Conservation (phyloP, 169 alveolate species). For the Besnoitia besnoiti region DNA sequence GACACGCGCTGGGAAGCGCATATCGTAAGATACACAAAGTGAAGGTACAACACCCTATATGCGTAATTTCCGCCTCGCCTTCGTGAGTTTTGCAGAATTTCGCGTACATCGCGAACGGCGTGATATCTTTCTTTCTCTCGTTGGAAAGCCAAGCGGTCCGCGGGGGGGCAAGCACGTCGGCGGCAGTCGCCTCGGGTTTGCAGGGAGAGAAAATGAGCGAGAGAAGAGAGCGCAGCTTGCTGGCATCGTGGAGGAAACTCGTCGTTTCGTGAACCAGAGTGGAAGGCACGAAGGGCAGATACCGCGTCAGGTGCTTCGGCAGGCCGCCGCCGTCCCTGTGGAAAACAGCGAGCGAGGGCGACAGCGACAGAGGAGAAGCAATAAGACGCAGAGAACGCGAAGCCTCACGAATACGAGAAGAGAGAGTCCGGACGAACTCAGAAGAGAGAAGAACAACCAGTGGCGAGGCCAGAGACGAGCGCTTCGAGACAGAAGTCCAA, state of each 20-base stretch:
- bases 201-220: not conserved
- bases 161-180: not conserved
- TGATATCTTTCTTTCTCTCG: not conserved
- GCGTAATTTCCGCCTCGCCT: too few relatives aligned
- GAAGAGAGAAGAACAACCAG: not conserved
- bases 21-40: too few relatives aligned
- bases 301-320: conserved; percentile 36
- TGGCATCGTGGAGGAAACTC: not conserved
- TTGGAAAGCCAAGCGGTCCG: not conserved
- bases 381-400: too few relatives aligned
- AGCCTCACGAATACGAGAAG: too few relatives aligned
- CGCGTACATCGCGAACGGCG: conserved; percentile 7
- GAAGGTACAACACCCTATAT: too few relatives aligned
- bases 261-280: conserved; percentile 20
- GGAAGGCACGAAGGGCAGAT: conserved; percentile 30
- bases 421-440: not conserved
- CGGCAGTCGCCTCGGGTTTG: not conserved
- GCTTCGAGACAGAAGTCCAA: not conserved
- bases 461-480: not conserved
- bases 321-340: conserved; percentile 1
- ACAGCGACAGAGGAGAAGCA: not conserved
- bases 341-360: not conserved
- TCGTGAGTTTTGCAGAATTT: too few relatives aligned
- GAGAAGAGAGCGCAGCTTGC: conserved; percentile 8
- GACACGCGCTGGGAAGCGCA: too few relatives aligned